These are phyloP conservation scores for Apiosordaria backusii DNA, from an alignment of 495 filamentous ascomycete genomes.

Conservation along the genomic window DNA sequence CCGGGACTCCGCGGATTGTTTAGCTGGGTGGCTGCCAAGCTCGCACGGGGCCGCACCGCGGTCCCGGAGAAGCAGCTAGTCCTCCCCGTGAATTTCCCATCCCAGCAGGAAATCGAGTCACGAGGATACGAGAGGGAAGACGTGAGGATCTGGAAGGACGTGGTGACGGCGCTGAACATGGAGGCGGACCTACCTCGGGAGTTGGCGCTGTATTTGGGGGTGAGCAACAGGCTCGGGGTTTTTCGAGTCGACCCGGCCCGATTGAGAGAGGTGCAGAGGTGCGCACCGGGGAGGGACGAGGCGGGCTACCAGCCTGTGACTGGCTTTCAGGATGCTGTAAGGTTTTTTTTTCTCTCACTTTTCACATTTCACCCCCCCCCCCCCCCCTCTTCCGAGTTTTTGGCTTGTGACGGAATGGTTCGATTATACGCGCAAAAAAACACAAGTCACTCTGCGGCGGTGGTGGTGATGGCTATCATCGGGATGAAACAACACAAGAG, in stretches of 20 bases:
- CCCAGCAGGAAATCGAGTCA: constrained; percentile 46
- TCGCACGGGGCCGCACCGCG: constrained; percentile 41
- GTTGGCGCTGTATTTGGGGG: constrained; percentile 58
- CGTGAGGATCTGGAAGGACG: constrained; percentile 79
- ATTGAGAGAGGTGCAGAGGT: constrained; percentile 66
- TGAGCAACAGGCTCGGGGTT: constrained; percentile 61
- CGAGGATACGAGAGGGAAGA: constrained; percentile 57
- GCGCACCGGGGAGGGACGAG: constrained; percentile 64
- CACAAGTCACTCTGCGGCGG: too few relatives aligned
- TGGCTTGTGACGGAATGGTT: not conserved
- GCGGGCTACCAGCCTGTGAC: constrained; percentile 73
- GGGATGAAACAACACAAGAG: not conserved
- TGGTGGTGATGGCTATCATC: too few relatives aligned
- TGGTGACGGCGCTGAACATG: constrained; percentile 58
- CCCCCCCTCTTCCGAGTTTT: not conserved
- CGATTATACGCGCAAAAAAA: not conserved
- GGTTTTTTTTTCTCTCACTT: constrained; percentile 15
- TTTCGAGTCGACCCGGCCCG: constrained; percentile 65
- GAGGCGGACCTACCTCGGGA: constrained; percentile 46
- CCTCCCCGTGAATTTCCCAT: constrained; percentile 63
- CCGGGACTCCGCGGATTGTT: constrained; percentile 41
- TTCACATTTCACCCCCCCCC: not conserved
- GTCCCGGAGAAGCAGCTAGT: constrained; percentile 53
- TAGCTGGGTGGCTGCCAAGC: constrained; percentile 41
- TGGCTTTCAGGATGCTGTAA: constrained; percentile 78